phyloP scores from a whole-genome alignment of 2,329 filamentous ascomycete genomes.

The Microcyclosporella mali region DNA sequence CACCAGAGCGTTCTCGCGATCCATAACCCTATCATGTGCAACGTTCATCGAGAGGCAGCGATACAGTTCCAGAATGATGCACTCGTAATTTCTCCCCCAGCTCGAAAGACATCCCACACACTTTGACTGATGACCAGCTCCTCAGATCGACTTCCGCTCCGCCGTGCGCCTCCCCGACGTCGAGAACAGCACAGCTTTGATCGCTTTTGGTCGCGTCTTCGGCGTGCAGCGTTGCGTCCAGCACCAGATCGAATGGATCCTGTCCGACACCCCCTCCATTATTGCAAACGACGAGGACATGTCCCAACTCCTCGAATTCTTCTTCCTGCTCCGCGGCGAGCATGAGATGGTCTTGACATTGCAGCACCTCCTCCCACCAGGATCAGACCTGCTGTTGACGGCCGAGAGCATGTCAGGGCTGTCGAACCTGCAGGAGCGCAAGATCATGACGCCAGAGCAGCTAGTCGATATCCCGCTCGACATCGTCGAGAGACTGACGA shows the following conservation, averaged over 20 bases:
- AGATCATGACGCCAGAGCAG: not conserved
- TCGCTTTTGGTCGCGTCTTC: constrained; percentile 2
- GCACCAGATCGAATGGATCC: constrained; percentile 1
- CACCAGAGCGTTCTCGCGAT: not conserved
- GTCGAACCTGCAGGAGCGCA: not conserved
- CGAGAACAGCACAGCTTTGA: constrained; percentile 3
- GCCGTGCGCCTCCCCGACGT: not conserved
- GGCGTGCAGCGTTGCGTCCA: constrained; percentile 3
- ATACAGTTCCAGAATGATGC: constrained; percentile 3
- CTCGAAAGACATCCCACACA: too few species aligned
- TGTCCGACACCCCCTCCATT: not conserved
- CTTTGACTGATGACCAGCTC: too few species aligned
- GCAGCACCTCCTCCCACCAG: constrained; percentile 1
- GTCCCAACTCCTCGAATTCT: constrained; percentile 1
- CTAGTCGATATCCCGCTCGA: not conserved
- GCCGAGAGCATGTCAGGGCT: not conserved
- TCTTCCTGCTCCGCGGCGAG: constrained; percentile 3
- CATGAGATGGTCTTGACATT: constrained; percentile 2
- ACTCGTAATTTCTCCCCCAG: not conserved
- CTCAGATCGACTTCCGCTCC: not conserved
- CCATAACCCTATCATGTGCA: not conserved
- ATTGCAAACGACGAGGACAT: not conserved
- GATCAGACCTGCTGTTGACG: not conserved
- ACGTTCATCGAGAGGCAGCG: not conserved
- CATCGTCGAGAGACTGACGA: not conserved